Conservation (phyloP, 805 yeast species). For the Vanderwaltozyma tropicalis region DNA sequence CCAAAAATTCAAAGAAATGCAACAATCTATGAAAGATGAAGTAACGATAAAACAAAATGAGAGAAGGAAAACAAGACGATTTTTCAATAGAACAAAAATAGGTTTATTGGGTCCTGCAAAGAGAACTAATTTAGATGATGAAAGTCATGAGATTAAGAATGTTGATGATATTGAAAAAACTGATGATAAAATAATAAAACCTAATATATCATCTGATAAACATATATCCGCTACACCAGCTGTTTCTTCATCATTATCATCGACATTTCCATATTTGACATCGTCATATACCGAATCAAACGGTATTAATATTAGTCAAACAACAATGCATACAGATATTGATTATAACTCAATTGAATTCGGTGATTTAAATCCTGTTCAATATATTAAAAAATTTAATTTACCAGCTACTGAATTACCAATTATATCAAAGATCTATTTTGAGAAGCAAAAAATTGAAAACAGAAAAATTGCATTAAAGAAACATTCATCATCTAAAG, state of each 20-base stretch:
- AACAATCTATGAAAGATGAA: conserved; percentile 21
- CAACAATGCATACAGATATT: conserved; percentile 1
- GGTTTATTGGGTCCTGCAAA: conserved; percentile 26
- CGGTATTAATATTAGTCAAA: neutral
- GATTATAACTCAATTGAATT: conserved; percentile 23
- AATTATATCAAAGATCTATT: conserved; percentile 27
- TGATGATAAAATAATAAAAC: neutral
- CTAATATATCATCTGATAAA: neutral
- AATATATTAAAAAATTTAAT: conserved; percentile 29
- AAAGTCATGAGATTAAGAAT: neutral
- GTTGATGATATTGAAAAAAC: neutral
- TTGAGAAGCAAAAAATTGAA: conserved; percentile 30
- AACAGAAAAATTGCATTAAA: conserved; percentile 24
- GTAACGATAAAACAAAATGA: conserved; percentile 16
- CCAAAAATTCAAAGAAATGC: conserved; percentile 14
- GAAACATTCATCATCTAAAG: conserved; percentile 13
- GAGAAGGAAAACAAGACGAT: conserved; percentile 20
- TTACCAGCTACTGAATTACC: conserved; percentile 31
- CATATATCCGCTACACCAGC: neutral
- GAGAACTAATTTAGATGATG: conserved; percentile 12
- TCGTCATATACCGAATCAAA: conserved; percentile 1
- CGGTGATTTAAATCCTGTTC: conserved; percentile 33
- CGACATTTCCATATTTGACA: neutral
- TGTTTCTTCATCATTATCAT: conserved; percentile 1
- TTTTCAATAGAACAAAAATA: conserved; percentile 18